Evolutionary conservation across 129 eudicot genomes (phyloP).

Genomic region (Mikania micrantha): DNA sequence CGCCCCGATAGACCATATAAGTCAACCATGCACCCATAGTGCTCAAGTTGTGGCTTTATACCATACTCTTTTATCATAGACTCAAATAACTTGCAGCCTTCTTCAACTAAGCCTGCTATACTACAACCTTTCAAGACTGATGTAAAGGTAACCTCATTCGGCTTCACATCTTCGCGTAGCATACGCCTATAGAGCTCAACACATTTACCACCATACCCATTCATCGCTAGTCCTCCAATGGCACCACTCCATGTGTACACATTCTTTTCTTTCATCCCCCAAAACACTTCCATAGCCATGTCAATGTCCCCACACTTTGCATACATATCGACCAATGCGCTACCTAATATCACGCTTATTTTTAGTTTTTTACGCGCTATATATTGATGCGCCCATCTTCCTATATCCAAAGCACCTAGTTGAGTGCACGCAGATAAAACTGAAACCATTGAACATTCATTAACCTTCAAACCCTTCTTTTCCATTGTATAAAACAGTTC

Average conservation of each 20-base stretch:
- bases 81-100: slow-evolving; percentile 37
- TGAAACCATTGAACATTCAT: slow-evolving; percentile 37
- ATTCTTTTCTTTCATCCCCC: slow-evolving; percentile 40
- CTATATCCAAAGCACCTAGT: slow-evolving; percentile 26
- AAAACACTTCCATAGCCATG: slow-evolving; percentile 33
- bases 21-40: slow-evolving; percentile 49
- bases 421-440: slow-evolving; percentile 41
- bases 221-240: slow-evolving; percentile 47
- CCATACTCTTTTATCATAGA: slow-evolving; percentile 23
- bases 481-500: slow-evolving; percentile 33
- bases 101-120: slow-evolving; percentile 34
- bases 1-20: slow-evolving; percentile 38
- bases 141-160: slow-evolving; percentile 37
- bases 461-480: slow-evolving; percentile 30
- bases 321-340: slow-evolving; percentile 43
- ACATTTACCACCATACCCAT: slow-evolving; percentile 37
- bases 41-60: slow-evolving; percentile 32
- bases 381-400: slow-evolving; percentile 19
- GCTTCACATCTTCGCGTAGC: slow-evolving; percentile 19
- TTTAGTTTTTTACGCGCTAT: slow-evolving; percentile 16
- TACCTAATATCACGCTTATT: slow-evolving; percentile 32
- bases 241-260: slow-evolving; percentile 45
- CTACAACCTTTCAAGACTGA: slow-evolving; percentile 39
- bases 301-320: slow-evolving; percentile 50
- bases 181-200: slow-evolving; percentile 19